phyloP scores from a whole-genome alignment of 2,329 filamentous ascomycete species.

The Trichoderma sp. region DNA sequence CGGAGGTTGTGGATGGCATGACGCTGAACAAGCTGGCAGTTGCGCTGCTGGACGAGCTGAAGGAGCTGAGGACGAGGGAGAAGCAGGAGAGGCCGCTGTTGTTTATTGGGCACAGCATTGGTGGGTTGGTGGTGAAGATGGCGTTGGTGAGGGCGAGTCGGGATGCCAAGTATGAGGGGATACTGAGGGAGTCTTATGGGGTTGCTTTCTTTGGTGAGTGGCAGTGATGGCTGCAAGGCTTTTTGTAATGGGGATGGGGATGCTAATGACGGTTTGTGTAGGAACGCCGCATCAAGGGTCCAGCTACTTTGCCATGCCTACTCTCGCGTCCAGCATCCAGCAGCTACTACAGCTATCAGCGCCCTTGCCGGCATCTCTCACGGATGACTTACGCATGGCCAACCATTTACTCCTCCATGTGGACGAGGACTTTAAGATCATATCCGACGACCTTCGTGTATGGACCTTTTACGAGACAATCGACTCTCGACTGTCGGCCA shows the following conservation, averaged over 20 bases:
- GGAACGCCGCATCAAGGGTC: slow-evolving; percentile 64
- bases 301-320: slow-evolving; percentile 61
- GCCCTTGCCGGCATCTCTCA: slow-evolving; percentile 53
- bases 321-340: slow-evolving; percentile 57
- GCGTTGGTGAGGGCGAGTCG: slow-evolving; percentile 53
- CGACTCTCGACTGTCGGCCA: slow-evolving; percentile 57
- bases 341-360: slow-evolving; percentile 53
- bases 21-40: slow-evolving; percentile 50
- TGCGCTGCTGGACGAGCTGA: slow-evolving; percentile 49
- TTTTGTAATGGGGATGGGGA: background rate
- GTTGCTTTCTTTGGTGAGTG: slow-evolving; percentile 60
- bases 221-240: background rate
- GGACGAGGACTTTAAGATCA: slow-evolving; percentile 58
- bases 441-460: slow-evolving; percentile 59
- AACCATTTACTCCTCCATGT: slow-evolving; percentile 50
- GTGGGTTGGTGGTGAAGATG: slow-evolving; percentile 61
- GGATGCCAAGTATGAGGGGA: slow-evolving; percentile 41
- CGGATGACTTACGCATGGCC: slow-evolving; percentile 53
- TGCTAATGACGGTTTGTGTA: slow-evolving; percentile 30
- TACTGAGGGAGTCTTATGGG: slow-evolving; percentile 60
- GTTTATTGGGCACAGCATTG: slow-evolving; percentile 63
- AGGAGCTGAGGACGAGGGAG: slow-evolving; percentile 38
- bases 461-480: slow-evolving; percentile 67
- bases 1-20: slow-evolving; percentile 43
- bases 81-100: slow-evolving; percentile 53